Percentiles rank a stretch among this genome's conserved stretches.
Evolutionary conservation across 1,284 basidiomycete genomes (phyloP).

Genomic region (Pterulicium gracile): DNA sequence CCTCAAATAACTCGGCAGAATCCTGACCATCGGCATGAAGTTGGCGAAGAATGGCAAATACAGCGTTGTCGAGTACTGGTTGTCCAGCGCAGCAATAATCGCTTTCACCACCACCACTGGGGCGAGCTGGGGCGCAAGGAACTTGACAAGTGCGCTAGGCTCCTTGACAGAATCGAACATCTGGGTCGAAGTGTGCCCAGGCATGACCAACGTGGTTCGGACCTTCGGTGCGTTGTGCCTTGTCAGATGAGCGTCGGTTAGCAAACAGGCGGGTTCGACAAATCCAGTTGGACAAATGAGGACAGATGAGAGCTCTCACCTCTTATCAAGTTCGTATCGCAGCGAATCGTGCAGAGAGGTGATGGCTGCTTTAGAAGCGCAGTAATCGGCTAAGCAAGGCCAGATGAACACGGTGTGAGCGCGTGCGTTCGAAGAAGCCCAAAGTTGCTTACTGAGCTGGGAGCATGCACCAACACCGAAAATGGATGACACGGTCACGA

Average conservation of each 20-base stretch:
- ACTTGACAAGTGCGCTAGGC: slow-evolving; percentile 47
- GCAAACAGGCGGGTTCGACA: slow-evolving; percentile 7
- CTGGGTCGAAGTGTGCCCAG: slow-evolving; percentile 66
- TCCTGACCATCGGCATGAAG: slow-evolving; percentile 40
- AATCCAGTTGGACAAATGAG: slow-evolving; percentile 7
- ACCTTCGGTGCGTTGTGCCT: slow-evolving; percentile 67
- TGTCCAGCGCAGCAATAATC: slow-evolving; percentile 73
- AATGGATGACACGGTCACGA: slow-evolving; percentile 80
- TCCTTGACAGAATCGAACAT: slow-evolving; percentile 58
- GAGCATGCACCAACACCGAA: slow-evolving; percentile 68
- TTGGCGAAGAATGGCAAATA: slow-evolving; percentile 66
- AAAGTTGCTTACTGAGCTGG: slow-evolving; percentile 59
- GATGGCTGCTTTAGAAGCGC: slow-evolving; percentile 79
- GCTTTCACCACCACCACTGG: slow-evolving; percentile 69
- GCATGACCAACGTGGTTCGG: slow-evolving; percentile 72
- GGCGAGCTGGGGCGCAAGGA: slow-evolving; percentile 65
- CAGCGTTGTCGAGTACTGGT: slow-evolving; percentile 62
- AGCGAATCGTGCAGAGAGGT: slow-evolving; percentile 71
- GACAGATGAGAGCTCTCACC: slow-evolving; percentile 23
- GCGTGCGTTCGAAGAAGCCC: background rate
- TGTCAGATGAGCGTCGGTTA: slow-evolving; percentile 11
- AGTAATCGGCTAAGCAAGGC: slow-evolving; percentile 62
- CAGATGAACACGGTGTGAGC: slow-evolving; percentile 7
- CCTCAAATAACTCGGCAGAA: slow-evolving; percentile 60
- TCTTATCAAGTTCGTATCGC: slow-evolving; percentile 73